These are phyloP conservation scores for Pascua sp. DNA, from an alignment of 1,284 basidiomycete genomes.

Conservation along the genomic window DNA sequence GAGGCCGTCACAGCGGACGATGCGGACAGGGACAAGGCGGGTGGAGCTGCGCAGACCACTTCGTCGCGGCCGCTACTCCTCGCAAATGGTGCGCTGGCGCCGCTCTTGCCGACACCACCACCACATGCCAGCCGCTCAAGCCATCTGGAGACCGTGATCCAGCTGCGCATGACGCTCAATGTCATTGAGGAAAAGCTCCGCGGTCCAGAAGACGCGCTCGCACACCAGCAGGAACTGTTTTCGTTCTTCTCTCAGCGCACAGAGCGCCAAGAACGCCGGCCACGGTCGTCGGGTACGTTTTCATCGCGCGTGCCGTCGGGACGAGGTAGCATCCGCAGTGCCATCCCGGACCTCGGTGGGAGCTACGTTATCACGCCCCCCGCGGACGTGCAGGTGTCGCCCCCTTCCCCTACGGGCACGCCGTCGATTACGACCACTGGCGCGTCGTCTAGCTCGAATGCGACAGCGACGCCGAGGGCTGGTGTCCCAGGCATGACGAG, in stretches of 20 bases:
- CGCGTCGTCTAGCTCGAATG: background rate
- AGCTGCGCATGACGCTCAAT: conserved; percentile 82
- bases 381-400: conserved; percentile 4
- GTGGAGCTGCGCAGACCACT: conserved; percentile 10
- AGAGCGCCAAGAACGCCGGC: background rate
- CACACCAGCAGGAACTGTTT: conserved; percentile 81
- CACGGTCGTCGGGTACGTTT: conserved; percentile 18
- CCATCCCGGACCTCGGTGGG: conserved; percentile 23
- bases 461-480: too few relatives aligned
- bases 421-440: background rate
- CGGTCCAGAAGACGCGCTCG: conserved; percentile 78
- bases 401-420: conserved; percentile 7
- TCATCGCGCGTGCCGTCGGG: conserved; percentile 2
- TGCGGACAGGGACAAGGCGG: conserved; percentile 22
- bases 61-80: background rate
- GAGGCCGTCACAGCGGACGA: conserved; percentile 23
- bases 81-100: conserved; percentile 1
- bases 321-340: background rate
- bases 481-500: too few relatives aligned
- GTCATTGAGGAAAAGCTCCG: conserved; percentile 77
- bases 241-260: conserved; percentile 59
- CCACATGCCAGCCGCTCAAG: background rate
- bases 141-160: conserved; percentile 63
- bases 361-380: conserved; percentile 20
- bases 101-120: background rate